Evolutionary conservation across 495 filamentous ascomycete species (phyloP), one percentile per base, ranked within the genome.

Genomic region (Clavariopsis aquatica): DNA sequence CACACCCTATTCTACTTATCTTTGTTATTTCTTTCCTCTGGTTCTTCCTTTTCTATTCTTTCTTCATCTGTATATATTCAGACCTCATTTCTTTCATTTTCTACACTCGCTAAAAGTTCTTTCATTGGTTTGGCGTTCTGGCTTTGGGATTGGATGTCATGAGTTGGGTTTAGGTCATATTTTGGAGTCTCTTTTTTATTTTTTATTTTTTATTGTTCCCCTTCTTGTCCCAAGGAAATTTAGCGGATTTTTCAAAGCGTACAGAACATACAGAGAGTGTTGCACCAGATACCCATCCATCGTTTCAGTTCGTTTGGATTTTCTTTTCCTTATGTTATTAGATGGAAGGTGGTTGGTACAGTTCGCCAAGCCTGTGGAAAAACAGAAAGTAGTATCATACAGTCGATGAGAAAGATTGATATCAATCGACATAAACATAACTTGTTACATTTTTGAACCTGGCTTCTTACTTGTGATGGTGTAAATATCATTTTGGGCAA

Each of bases 241-340:
- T 36, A 6, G 31, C 6, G 31, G 31, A 13, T 36, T 36, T 6
- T 13, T 36, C 13, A 13, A 36, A 36, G 31, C 31, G 31, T 36
- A n/a, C n/a, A n/a, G 12, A 43, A 17, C 38, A 17, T 43, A 43
- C 38, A 43, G 38, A 43, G 38, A 43, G 12, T 10, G 38, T 29
- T 47, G 38, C 56, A 49, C 46, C 47, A 52, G 59, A 62, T 62
- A 62, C 59, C 59, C 59, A 45, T 52, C 47, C 38, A 43, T 17
- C 38, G 38, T 43, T 43, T 43, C 8, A 2, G 12, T 43, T 43
- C 38, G 49, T 31, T 62, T 62, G 24, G 36, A 52, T 43, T 24
- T 3, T 54, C 23, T 3, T 54, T 34, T 62, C n/a, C 15, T 53
- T 53, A 1, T 17, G 38, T 43, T 17, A 43, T 43, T 17, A 43